Conservation (phyloP, 1,139 yeast genomes). For the Candida gigantensis region DNA sequence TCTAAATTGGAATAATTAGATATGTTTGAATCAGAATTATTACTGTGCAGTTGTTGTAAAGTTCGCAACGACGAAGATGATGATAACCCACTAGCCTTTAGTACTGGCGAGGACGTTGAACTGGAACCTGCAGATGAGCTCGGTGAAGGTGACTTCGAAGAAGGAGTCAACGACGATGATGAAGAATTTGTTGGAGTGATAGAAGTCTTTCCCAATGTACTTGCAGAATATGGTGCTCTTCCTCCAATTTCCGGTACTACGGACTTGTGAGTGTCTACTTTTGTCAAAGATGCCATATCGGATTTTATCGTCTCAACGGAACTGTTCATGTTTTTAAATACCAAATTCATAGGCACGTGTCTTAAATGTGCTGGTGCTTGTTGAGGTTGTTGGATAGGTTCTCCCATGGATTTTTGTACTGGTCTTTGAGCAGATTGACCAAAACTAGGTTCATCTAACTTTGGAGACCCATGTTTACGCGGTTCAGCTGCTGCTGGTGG, state of each 20-base stretch:
- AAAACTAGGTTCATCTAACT: background rate
- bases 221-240: background rate
- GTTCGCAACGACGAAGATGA: no score
- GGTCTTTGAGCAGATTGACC: slow-evolving; percentile 5
- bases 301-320: slow-evolving; percentile 35
- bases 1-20: no score
- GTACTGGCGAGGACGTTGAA: background rate
- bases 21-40: no score
- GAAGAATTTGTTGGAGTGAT: slow-evolving; percentile 1
- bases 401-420: slow-evolving; percentile 1
- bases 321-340: slow-evolving; percentile 24
- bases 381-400: slow-evolving; percentile 6
- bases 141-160: background rate
- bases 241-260: background rate
- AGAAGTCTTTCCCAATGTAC: no score
- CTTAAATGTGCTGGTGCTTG: slow-evolving; percentile 19
- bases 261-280: slow-evolving; percentile 8
- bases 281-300: slow-evolving; percentile 20
- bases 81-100: background rate
- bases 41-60: no score
- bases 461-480: no score
- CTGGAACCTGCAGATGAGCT: slow-evolving; percentile 6
- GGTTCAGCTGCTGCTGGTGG: no score
- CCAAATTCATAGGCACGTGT: slow-evolving; percentile 27
- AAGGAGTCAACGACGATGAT: no score